These are phyloP conservation scores for Pseudogymnoascus sp. DNA, from an alignment of 2,329 filamentous ascomycete genomes.

Conservation along the genomic window DNA sequence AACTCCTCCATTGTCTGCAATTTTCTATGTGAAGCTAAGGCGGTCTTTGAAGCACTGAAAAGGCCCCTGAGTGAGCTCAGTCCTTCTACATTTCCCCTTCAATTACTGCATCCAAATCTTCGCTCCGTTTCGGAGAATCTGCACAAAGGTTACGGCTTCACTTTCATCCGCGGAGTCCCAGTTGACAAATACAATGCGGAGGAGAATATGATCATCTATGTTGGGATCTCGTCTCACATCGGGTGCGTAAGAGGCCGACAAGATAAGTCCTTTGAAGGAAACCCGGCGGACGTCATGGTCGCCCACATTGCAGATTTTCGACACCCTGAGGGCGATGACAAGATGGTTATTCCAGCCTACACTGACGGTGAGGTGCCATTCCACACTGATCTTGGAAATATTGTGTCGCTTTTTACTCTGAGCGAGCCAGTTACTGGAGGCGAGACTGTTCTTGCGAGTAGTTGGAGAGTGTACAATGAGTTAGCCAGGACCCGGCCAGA, in stretches of 20 bases:
- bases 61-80: too few relatives aligned
- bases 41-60: too few relatives aligned
- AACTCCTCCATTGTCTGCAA: too few relatives aligned
- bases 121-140: too few relatives aligned
- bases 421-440: conserved; percentile 9
- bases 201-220: conserved; percentile 35
- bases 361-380: conserved; percentile 54
- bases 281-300: conserved; percentile 45
- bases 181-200: conserved; percentile 31
- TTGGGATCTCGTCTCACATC: conserved; percentile 36
- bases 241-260: conserved; percentile 34
- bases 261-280: conserved; percentile 35
- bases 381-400: conserved; percentile 48
- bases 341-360: conserved; percentile 51
- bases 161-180: conserved; percentile 12
- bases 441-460: too few relatives aligned
- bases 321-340: conserved; percentile 28
- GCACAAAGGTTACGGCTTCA: too few relatives aligned
- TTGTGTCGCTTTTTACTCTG: conserved; percentile 43
- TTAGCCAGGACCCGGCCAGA: too few relatives aligned
- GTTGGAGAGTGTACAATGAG: too few relatives aligned
- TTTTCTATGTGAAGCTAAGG: too few relatives aligned
- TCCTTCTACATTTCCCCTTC: too few relatives aligned
- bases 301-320: conserved; percentile 57
- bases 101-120: too few relatives aligned